Base-by-base conservation (phyloP, 176 grass and related monocot species). In the Cocos nucifera region DNA sequence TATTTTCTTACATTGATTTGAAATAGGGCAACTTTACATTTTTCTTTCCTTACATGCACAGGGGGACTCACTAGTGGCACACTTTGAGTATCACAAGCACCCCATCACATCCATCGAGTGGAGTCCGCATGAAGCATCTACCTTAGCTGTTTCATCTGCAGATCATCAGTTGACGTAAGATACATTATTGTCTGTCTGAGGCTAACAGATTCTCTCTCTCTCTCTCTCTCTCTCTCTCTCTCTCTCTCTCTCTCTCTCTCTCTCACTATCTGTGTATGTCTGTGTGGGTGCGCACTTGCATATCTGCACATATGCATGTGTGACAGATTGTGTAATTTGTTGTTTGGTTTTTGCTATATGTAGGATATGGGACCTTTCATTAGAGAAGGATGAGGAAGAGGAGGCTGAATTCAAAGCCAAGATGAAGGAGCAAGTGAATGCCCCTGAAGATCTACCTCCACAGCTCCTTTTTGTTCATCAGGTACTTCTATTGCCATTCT, bases 401-500 rank as follows among this genome's bases (percentile, higher is more conserved):
- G 91, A 96, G 69, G 83, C 91, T 6, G 91, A 90, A 61, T 96
- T 96, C 53, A 87, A 75, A 82, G 77, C 53, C 4, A 84, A 87
- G 50, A 73, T 96, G 74, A 90, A 80, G 58, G 91, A 87, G 50
- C 91, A 96, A 78, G 80, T 74, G 21, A 77, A 87, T 77, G 75
- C 78, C 23, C 86, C 86, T 19, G 83, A 87, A 51, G 86, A 96
- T 87, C 72, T 96, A 61, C 91, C 91, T 52, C 86, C 91, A 17
- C 91, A 90, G 54, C 86, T 96, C 22, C 80, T 96, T 22, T 96
- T 96, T 79, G 75, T 80, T 77, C 91, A 96, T 65, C 91, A 96
- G 84, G 84, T 87, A 81, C 26, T 64, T 20, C 6, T 67, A 59
- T 35, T 35, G 6, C 32, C 32, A 35, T 35, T 35, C 32, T 35